A percentile compares a stretch with the other conserved stretches of the same genome.
phyloP scores from a whole-genome alignment of 2,329 filamentous ascomycete species.

The Colletotrichum cordylinicola region DNA sequence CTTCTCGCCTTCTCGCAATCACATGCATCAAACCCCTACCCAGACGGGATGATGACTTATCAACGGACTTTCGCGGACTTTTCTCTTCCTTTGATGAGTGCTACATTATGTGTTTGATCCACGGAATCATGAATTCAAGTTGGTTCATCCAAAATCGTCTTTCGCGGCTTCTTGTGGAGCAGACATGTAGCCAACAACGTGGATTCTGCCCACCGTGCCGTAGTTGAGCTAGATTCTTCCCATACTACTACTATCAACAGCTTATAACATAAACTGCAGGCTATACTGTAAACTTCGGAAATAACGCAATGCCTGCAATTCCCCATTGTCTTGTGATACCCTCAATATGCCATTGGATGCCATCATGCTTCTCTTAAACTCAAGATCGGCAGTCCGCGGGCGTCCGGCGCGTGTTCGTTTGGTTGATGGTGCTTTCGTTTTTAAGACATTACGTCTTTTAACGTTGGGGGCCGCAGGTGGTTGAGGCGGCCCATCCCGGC shows the following conservation, averaged over 20 bases:
- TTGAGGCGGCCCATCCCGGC: not conserved
- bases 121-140: not conserved
- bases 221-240: not conserved
- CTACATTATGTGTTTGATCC: not conserved
- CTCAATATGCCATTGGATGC: not conserved
- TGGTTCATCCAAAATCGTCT: not conserved
- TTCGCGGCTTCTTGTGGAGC: not conserved
- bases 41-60: not conserved
- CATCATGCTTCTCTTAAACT: not conserved
- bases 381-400: not conserved
- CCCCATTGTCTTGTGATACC: not conserved
- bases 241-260: not conserved
- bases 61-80: not conserved
- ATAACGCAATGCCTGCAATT: not conserved
- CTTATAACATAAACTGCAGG: not conserved
- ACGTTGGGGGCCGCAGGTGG: not conserved
- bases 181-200: not conserved
- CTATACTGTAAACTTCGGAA: not conserved
- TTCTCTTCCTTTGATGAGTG: not conserved
- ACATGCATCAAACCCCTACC: not conserved
- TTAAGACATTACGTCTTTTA: not conserved
- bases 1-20: not conserved
- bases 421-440: not conserved
- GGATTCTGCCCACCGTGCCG: slow-evolving; percentile 3
- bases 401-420: not conserved